Evolutionary conservation across 495 filamentous ascomycete species (phyloP).

Genomic region (Schizothecium vesticola): DNA sequence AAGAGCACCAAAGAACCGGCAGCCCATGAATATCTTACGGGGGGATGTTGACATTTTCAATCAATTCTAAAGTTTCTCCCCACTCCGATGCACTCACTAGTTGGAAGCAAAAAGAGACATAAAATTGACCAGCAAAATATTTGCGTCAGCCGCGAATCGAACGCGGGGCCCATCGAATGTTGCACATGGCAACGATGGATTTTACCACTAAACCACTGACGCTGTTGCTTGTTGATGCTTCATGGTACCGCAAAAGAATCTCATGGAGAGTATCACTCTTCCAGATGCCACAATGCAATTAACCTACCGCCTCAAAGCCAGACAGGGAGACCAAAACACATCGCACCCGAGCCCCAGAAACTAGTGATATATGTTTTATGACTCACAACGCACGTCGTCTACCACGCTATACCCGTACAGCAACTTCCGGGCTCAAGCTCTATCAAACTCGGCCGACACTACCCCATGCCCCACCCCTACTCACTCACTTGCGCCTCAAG

Average conservation of each 20-base stretch:
- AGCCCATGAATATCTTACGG: too few relatives aligned
- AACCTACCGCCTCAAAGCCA: neutral
- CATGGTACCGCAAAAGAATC: neutral
- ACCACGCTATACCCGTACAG: neutral
- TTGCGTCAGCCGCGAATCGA: constrained; percentile 48
- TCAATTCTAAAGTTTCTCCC: neutral
- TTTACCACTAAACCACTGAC: neutral
- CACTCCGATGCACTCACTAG: neutral
- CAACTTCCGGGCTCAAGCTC: constrained; percentile 1
- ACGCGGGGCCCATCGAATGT: constrained; percentile 49
- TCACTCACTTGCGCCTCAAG: constrained; percentile 37
- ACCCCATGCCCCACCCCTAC: neutral
- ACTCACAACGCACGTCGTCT: neutral
- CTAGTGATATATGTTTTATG: neutral
- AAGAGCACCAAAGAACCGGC: neutral
- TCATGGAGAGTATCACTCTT: neutral
- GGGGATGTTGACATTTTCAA: neutral
- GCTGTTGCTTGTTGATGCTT: neutral
- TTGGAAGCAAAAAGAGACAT: neutral
- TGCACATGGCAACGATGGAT: neutral
- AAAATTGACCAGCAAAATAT: neutral
- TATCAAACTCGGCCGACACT: neutral
- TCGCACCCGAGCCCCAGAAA: neutral
- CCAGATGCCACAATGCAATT: neutral
- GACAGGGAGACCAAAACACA: neutral